Evolutionary conservation across 495 filamentous ascomycete species (phyloP).

Genomic region (Penicillium waksmanii): DNA sequence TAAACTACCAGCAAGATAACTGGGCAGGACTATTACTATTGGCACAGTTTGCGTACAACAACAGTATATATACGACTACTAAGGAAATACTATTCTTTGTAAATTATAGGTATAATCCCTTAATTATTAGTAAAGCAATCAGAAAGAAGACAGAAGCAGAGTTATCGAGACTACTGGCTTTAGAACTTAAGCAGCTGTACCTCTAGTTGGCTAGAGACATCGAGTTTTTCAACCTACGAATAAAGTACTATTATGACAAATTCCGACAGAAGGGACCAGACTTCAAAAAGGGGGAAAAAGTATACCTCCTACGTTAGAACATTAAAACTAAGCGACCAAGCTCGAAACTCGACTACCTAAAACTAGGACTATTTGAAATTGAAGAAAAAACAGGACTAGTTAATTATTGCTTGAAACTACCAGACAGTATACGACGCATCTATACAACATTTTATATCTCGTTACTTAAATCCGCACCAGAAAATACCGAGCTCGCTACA

Average conservation of each 20-base stretch:
- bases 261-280: not conserved
- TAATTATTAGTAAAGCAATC: not conserved
- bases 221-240: not conserved
- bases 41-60: slow-evolving; percentile 34
- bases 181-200: not conserved
- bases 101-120: slow-evolving; percentile 17
- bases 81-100: slow-evolving; percentile 24
- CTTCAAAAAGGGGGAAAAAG: slow-evolving; percentile 9
- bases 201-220: not conserved
- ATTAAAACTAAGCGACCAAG: slow-evolving; percentile 13
- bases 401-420: slow-evolving; percentile 17
- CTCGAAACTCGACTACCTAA: slow-evolving; percentile 12
- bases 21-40: slow-evolving; percentile 28
- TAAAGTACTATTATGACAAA: not conserved
- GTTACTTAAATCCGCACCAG: slow-evolving; percentile 1
- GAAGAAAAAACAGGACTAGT: slow-evolving; percentile 12
- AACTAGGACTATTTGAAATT: slow-evolving; percentile 15
- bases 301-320: slow-evolving; percentile 8
- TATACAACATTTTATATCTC: slow-evolving; percentile 10
- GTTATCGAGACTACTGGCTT: not conserved
- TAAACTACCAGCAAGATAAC: slow-evolving; percentile 34
- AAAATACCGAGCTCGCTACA: slow-evolving; percentile 9
- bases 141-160: not conserved
- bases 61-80: not conserved
- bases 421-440: slow-evolving; percentile 8